Percentiles rank a stretch among this genome's conserved stretches.
phyloP scores from a whole-genome alignment of 75 land plant species.

The Sequoia sempervirens region DNA sequence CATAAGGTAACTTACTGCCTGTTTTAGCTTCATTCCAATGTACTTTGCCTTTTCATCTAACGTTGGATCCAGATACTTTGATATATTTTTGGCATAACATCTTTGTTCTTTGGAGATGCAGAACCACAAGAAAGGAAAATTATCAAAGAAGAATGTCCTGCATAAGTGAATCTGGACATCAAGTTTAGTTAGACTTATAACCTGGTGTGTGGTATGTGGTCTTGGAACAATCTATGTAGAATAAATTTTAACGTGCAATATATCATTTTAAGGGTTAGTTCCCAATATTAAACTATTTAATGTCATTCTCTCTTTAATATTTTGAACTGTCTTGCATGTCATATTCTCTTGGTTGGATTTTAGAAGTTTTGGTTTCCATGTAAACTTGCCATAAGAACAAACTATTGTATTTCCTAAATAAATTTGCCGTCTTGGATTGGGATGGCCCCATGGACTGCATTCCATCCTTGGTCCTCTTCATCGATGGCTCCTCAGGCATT shows the following conservation, averaged over 20 bases:
- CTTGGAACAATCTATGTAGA: neutral
- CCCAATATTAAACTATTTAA: neutral
- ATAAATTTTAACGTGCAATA: neutral
- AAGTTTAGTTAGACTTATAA: neutral
- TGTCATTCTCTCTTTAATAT: neutral
- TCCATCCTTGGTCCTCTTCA: neutral
- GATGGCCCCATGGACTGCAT: neutral
- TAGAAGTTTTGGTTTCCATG: neutral
- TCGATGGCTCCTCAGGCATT: neutral
- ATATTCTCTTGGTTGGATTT: neutral
- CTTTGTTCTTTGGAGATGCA: constrained; percentile 27
- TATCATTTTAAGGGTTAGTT: neutral
- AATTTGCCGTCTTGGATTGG: neutral
- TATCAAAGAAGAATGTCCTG: constrained; percentile 48
- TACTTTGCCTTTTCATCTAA: neutral
- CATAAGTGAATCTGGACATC: constrained; percentile 43
- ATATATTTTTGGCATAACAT: neutral
- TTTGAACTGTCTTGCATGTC: neutral
- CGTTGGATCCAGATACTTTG: neutral
- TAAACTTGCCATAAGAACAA: neutral
- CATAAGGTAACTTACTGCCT: constrained; percentile 54
- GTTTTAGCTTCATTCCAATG: neutral
- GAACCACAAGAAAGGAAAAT: constrained; percentile 47
- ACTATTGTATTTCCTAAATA: neutral
- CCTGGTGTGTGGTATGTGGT: neutral